Evolutionary conservation across 495 filamentous ascomycete species (phyloP).

Genomic region (Rostrohypoxylon terebratum): DNA sequence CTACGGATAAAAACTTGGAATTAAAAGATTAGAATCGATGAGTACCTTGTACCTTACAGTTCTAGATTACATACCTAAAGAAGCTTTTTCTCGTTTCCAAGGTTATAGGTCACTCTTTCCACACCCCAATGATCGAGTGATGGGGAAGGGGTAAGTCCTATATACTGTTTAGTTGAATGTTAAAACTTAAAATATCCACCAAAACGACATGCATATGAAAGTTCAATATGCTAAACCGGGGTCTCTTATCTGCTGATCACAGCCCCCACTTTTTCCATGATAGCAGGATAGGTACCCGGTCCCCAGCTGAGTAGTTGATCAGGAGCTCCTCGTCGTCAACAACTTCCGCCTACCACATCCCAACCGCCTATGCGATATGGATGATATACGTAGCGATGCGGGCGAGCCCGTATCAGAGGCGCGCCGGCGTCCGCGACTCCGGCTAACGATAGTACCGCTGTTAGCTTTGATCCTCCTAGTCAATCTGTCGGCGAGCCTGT

Average conservation of each 20-base stretch:
- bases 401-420: neutral
- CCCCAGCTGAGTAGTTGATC: neutral
- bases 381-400: neutral
- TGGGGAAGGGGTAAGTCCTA: neutral
- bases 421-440: constrained; percentile 18
- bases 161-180: neutral
- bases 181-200: neutral
- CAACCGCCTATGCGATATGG: constrained; percentile 12
- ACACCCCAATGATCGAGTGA: neutral
- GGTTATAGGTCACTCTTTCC: neutral
- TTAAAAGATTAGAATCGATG: neutral
- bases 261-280: constrained; percentile 3
- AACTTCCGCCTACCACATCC: neutral
- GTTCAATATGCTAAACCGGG: neutral
- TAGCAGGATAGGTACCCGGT: no score
- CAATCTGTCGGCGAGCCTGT: constrained; percentile 59
- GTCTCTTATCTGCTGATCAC: neutral
- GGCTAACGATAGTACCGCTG: constrained; percentile 46
- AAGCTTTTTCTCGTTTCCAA: neutral
- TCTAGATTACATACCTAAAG: no score
- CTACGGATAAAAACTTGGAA: no score
- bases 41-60: neutral
- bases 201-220: neutral
- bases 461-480: constrained; percentile 56
- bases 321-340: neutral